These are phyloP conservation scores for Globisporangium iwayamae DNA, from an alignment of 352 stramenopile genomes.

Conservation along the genomic window DNA sequence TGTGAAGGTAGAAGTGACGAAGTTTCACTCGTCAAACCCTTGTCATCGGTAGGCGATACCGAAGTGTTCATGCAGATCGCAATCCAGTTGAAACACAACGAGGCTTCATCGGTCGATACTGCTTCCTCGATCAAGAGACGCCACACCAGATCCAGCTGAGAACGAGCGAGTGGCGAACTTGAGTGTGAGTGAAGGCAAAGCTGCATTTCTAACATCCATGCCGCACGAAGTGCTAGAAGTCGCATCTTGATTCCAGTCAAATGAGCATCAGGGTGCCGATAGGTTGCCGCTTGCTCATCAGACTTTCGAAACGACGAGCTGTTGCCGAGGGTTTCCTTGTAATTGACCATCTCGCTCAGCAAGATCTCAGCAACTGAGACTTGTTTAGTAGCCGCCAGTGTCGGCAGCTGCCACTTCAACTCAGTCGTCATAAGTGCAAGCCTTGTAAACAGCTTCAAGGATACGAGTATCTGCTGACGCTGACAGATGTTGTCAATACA, in stretches of 20 bases:
- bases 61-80: conserved; percentile 53
- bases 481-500: conserved; percentile 27
- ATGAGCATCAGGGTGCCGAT: conserved; percentile 19
- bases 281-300: conserved; percentile 13
- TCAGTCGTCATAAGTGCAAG: conserved; percentile 29
- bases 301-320: neutral
- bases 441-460: conserved; percentile 36
- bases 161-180: conserved; percentile 15
- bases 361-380: conserved; percentile 16
- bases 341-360: conserved; percentile 23
- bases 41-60: conserved; percentile 1
- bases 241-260: conserved; percentile 38
- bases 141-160: conserved; percentile 45
- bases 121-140: conserved; percentile 33
- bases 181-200: neutral
- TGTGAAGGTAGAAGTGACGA: conserved; percentile 22
- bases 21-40: neutral
- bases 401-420: conserved; percentile 1
- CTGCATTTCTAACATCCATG: conserved; percentile 41
- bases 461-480: conserved; percentile 17
- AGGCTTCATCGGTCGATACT: conserved; percentile 36
- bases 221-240: conserved; percentile 52
- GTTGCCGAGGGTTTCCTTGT: conserved; percentile 20
- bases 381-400: neutral
- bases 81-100: conserved; percentile 76